Base-by-base conservation (phyloP, 2,329 filamentous ascomycete species). In the Aspergillus quadrilineatus region DNA sequence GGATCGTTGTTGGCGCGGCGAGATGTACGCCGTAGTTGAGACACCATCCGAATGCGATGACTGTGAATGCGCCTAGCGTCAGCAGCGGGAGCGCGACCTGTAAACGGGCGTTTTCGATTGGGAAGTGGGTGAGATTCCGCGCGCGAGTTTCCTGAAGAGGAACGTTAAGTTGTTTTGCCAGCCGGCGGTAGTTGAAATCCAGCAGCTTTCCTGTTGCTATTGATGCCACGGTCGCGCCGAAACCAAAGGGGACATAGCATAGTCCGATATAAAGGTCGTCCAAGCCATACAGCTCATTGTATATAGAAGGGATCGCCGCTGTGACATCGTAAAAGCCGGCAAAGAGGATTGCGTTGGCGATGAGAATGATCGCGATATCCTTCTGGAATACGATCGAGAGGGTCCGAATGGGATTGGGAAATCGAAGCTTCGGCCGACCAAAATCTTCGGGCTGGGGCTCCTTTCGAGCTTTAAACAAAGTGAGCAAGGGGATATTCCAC, bases 301-400 rank as follows among this genome's bases (percentile, higher is more conserved):
- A 79, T 4, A 78, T 71, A 4, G 76, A 77, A 0, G 81, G 79
- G 3, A 80, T 71, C 1, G 73, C 70, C 1, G 77, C 73, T 36
- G 75, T 75, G 10, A 81, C 69, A 39, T 75, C 74, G 63, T 80
- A 80, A 67, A 78, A 81, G 4, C 73, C 74, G 3, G 77, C 77
- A 60, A 81, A 82, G 30, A 80, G 64, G 6, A 78, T 57, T 0
- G 68, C 73, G 12, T 70, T 73, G n/a, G 71, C 67, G 17, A 77
- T 58, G 1, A 79, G 63, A 41, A 77, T 63, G 4, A 75, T 56
- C 1, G 61, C 63, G 1, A 71, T 73, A 50, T 76, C 73, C 39
- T 72, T 69, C 37, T 75, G 67, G 28, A 69, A 62, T 6, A 75
- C 61, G 4, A 79, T 66, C 8, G 57, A 59, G 6, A 79, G 58